These are phyloP conservation scores for Teunomyces barrocoloradensis DNA, from an alignment of 805 yeast genomes.

Conservation along the genomic window DNA sequence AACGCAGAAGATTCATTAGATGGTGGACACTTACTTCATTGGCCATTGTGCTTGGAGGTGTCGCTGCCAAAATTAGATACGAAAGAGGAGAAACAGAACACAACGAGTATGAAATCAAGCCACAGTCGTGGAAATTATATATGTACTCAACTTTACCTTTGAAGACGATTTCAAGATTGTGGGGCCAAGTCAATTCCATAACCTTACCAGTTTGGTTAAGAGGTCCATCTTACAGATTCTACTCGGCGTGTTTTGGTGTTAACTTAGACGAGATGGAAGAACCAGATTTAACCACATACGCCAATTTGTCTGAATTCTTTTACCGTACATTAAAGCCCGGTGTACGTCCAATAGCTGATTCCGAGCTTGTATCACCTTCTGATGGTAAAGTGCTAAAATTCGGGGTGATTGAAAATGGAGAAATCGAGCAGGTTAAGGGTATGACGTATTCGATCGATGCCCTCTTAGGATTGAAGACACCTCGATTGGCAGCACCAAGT, in stretches of 20 bases:
- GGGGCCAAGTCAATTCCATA: slow-evolving; percentile 89
- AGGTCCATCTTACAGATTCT: slow-evolving; percentile 73
- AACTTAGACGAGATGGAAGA: slow-evolving; percentile 87
- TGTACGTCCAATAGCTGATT: slow-evolving; percentile 67
- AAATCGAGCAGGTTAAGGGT: slow-evolving; percentile 96
- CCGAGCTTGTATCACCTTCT: slow-evolving; percentile 80
- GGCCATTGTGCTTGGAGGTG: slow-evolving; percentile 53
- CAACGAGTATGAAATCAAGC: slow-evolving; percentile 47
- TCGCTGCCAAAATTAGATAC: slow-evolving; percentile 45
- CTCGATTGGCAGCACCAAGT: slow-evolving; percentile 53
- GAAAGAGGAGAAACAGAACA: slow-evolving; percentile 30
- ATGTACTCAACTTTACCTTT: slow-evolving; percentile 88
- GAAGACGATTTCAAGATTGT: slow-evolving; percentile 83
- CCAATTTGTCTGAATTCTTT: slow-evolving; percentile 86
- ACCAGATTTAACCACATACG: slow-evolving; percentile 69
- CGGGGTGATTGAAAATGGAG: slow-evolving; percentile 78
- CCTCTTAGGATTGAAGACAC: slow-evolving; percentile 64
- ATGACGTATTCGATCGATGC: slow-evolving; percentile 89
- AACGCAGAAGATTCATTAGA: slow-evolving; percentile 39
- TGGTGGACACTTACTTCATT: slow-evolving; percentile 58
- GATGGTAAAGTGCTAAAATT: slow-evolving; percentile 88
- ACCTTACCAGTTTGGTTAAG: slow-evolving; percentile 87
- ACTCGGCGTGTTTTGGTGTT: slow-evolving; percentile 80
- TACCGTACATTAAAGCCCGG: slow-evolving; percentile 79
- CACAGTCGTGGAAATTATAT: slow-evolving; percentile 85